Evolutionary conservation across 805 yeast genomes (phyloP).

Genomic region (Suhomyces prunicola): DNA sequence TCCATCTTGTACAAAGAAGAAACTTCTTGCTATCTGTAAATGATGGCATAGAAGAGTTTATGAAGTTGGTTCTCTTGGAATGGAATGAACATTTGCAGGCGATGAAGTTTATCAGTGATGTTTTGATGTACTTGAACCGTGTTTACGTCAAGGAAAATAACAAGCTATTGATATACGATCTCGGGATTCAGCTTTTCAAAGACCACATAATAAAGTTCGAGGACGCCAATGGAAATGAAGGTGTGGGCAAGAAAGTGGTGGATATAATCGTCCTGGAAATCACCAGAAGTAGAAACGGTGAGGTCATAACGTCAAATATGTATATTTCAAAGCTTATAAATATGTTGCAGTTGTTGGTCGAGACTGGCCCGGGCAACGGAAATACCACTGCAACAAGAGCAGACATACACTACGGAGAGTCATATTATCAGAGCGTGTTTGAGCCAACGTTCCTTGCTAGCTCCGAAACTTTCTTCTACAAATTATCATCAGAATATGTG

Average conservation of each 20-base stretch:
- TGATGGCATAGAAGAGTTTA: slow-evolving; percentile 27
- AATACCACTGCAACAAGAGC: slow-evolving; percentile 10
- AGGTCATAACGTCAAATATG: slow-evolving; percentile 49
- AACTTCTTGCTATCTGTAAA: slow-evolving; percentile 16
- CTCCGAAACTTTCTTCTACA: slow-evolving; percentile 54
- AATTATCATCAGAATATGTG: slow-evolving; percentile 44
- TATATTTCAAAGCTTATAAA: slow-evolving; percentile 57
- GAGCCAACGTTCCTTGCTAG: slow-evolving; percentile 61
- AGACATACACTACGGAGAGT: slow-evolving; percentile 45
- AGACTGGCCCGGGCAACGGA: slow-evolving; percentile 14
- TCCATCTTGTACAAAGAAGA: slow-evolving; percentile 38
- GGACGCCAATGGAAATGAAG: slow-evolving; percentile 25
- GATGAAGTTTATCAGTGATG: slow-evolving; percentile 79
- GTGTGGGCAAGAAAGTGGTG: slow-evolving; percentile 50
- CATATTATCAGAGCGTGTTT: slow-evolving; percentile 59
- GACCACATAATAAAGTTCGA: slow-evolving; percentile 53
- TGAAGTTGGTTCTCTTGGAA: slow-evolving; percentile 36
- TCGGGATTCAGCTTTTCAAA: slow-evolving; percentile 67
- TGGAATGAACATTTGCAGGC: slow-evolving; percentile 75
- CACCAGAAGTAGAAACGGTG: slow-evolving; percentile 50
- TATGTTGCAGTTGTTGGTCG: slow-evolving; percentile 69
- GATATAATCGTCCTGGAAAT: slow-evolving; percentile 53
- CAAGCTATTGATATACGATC: slow-evolving; percentile 63
- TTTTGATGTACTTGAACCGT: slow-evolving; percentile 80
- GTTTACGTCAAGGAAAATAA: slow-evolving; percentile 74